Conservation (phyloP, 768 basidiomycete genomes). For the Cyclocybe cylindracea region DNA sequence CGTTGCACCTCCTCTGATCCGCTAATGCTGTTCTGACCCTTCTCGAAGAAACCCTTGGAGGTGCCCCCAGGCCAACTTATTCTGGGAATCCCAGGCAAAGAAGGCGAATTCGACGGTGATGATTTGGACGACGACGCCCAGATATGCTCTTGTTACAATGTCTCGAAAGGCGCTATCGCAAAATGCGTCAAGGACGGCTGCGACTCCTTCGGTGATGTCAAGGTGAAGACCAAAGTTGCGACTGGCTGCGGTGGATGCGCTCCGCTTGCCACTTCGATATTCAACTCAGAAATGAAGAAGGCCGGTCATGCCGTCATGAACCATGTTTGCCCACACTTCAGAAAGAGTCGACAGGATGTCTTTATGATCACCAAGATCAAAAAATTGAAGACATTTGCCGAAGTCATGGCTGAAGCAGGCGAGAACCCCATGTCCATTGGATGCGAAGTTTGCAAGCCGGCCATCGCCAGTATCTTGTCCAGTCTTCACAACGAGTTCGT, state of each 20-base stretch:
- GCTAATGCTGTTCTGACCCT: neutral
- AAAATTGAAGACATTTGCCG: constrained; percentile 53
- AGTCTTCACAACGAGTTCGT: constrained; percentile 62
- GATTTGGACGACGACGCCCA: constrained; percentile 74
- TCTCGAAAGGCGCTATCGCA: constrained; percentile 58
- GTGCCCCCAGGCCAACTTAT: constrained; percentile 69
- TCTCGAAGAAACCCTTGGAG: constrained; percentile 59
- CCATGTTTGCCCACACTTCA: constrained; percentile 67
- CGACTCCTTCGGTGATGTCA: constrained; percentile 51
- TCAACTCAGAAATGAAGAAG: constrained; percentile 67
- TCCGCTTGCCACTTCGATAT: constrained; percentile 45
- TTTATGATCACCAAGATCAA: constrained; percentile 69
- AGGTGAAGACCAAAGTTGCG: constrained; percentile 67
- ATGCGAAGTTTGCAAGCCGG: constrained; percentile 76
- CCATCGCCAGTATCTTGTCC: constrained; percentile 53
- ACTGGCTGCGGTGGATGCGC: constrained; percentile 77
- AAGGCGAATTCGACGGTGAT: constrained; percentile 56
- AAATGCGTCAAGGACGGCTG: constrained; percentile 54
- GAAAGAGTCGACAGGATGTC: constrained; percentile 63
- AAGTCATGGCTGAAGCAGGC: constrained; percentile 54
- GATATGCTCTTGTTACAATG: constrained; percentile 75
- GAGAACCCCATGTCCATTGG: constrained; percentile 51
- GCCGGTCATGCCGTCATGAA: constrained; percentile 59
- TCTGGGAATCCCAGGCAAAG: constrained; percentile 46
- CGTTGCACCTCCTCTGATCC: constrained; percentile 3